A percentile compares a stretch with the other conserved stretches of the same genome.
phyloP scores from a whole-genome alignment of 257 asterid species.

The Solanum sejunctum region DNA sequence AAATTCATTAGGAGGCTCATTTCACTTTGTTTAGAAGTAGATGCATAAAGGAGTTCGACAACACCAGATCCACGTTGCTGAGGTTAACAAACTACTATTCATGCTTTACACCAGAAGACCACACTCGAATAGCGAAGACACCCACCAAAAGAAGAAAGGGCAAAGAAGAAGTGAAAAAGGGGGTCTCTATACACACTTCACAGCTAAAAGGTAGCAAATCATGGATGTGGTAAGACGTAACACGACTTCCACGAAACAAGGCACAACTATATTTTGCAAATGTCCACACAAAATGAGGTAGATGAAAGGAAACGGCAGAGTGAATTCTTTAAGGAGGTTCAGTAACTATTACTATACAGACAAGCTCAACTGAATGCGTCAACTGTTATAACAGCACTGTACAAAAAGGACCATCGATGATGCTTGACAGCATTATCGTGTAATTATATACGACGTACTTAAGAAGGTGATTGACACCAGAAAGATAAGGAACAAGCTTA shows the following conservation, averaged over 20 bases:
- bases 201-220: background rate
- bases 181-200: background rate
- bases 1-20: too few species aligned
- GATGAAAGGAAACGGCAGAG: background rate
- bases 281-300: background rate
- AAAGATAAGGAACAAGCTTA: background rate
- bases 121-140: too few species aligned
- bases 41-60: background rate
- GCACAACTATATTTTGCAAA: background rate
- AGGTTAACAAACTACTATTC: background rate
- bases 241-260: background rate
- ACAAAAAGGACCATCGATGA: background rate
- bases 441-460: background rate
- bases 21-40: background rate
- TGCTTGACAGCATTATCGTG: background rate
- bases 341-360: background rate
- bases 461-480: background rate
- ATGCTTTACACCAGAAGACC: too few species aligned
- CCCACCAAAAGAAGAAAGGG: background rate
- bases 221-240: background rate
- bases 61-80: background rate
- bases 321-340: background rate
- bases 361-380: background rate
- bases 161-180: background rate
- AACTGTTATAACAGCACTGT: background rate